Conservation (phyloP, 2,329 filamentous ascomycete genomes). For the Ascochyta clinopodiicola region DNA sequence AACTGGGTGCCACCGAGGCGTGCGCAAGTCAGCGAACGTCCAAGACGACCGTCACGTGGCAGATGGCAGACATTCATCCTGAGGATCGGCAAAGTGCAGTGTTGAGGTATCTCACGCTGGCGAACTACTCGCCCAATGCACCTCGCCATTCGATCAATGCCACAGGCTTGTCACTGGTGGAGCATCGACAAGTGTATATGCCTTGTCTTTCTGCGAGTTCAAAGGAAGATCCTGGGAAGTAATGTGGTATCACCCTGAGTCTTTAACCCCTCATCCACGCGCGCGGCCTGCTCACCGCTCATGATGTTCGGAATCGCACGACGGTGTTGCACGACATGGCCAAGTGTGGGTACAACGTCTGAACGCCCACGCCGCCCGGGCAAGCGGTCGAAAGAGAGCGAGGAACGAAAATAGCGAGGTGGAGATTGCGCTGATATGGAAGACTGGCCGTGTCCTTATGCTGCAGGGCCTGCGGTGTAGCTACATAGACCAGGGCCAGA, state of each 20-base stretch:
- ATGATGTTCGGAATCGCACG: slow-evolving; percentile 2
- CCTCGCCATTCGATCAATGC: background rate
- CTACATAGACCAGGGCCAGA: background rate
- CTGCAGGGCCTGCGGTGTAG: slow-evolving; percentile 11
- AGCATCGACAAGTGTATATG: background rate
- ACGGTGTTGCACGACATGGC: slow-evolving; percentile 10
- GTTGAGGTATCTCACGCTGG: slow-evolving; percentile 9
- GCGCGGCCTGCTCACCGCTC: slow-evolving; percentile 16
- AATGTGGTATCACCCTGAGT: slow-evolving; percentile 8
- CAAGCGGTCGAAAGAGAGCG: background rate
- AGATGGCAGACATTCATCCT: background rate
- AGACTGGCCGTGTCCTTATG: background rate
- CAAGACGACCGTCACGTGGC: background rate
- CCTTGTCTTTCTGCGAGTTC: background rate
- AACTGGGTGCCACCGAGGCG: background rate
- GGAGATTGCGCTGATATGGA: slow-evolving; percentile 5
- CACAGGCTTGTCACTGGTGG: background rate
- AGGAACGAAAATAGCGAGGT: background rate
- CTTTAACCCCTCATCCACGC: slow-evolving; percentile 7
- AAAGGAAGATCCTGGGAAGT: slow-evolving; percentile 6
- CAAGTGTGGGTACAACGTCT: slow-evolving; percentile 4
- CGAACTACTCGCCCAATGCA: slow-evolving; percentile 13
- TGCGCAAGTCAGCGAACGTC: background rate
- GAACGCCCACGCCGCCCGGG: background rate
- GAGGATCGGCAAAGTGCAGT: background rate